These are phyloP conservation scores for Mycena sanguinolenta DNA, from an alignment of 768 basidiomycete genomes.

Conservation along the genomic window DNA sequence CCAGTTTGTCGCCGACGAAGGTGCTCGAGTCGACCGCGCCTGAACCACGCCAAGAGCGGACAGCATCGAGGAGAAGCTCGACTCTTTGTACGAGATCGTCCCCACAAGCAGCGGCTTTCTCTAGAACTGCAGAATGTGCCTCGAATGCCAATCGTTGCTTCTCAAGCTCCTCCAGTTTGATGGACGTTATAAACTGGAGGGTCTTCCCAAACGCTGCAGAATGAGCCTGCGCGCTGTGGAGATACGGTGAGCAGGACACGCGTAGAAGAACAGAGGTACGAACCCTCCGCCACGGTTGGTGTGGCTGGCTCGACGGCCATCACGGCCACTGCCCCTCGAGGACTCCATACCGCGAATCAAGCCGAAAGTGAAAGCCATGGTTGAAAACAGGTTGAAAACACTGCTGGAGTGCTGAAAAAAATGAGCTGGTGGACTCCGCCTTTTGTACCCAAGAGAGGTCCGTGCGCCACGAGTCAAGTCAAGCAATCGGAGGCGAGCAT, in stretches of 20 bases:
- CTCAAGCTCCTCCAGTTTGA: background rate
- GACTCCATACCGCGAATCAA: constrained; percentile 8
- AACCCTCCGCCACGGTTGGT: background rate
- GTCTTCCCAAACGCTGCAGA: constrained; percentile 4
- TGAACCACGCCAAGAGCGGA: constrained; percentile 15
- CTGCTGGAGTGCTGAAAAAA: too few species aligned
- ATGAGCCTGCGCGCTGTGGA: background rate
- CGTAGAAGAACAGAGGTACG: too few species aligned
- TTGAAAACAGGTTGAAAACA: too few species aligned
- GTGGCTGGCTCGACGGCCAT: background rate
- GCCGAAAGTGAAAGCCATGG: background rate
- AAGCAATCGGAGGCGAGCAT: too few species aligned
- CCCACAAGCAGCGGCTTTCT: constrained; percentile 2
- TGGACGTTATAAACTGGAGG: constrained; percentile 2
- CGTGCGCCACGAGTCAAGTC: too few species aligned
- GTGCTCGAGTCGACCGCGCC: background rate
- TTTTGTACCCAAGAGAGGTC: background rate
- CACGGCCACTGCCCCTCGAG: background rate
- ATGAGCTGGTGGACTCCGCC: background rate
- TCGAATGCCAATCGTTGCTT: constrained; percentile 7
- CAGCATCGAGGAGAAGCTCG: constrained; percentile 7
- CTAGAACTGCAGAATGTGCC: constrained; percentile 3
- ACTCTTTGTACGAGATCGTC: background rate
- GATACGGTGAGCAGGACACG: background rate
- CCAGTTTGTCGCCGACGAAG: background rate